These are phyloP conservation scores for Malus hybrid DNA, from an alignment of 331 rosid genomes.

Conservation along the genomic window DNA sequence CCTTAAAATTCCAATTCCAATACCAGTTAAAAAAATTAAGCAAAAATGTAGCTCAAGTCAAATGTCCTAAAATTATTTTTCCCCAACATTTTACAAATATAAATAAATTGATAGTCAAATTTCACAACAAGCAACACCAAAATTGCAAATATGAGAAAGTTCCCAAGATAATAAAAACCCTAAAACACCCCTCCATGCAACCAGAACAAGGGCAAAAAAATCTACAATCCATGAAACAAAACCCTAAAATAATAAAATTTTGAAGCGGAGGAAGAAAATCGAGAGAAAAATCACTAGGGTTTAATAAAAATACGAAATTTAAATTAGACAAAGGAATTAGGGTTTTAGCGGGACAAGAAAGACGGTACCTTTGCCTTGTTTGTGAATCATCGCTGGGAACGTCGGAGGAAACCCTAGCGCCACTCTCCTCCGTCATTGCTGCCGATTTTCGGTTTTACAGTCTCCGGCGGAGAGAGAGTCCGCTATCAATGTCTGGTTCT, in stretches of 20 bases:
- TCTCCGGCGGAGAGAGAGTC: not conserved
- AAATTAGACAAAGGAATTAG: not conserved
- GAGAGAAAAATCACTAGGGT: not conserved
- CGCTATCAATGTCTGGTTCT: not conserved
- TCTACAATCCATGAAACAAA: not conserved
- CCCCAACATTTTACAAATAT: not conserved
- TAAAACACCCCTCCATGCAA: not conserved
- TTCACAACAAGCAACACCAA: not conserved
- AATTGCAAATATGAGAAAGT: not conserved
- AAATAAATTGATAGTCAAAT: not conserved
- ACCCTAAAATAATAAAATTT: not conserved
- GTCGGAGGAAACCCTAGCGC: constrained; percentile 22
- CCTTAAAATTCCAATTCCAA: not conserved
- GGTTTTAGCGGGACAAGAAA: not conserved
- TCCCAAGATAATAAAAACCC: not conserved
- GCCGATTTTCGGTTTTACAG: not conserved
- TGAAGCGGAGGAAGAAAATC: not conserved
- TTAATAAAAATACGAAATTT: not conserved
- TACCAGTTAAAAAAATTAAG: not conserved
- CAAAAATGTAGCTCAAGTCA: not conserved
- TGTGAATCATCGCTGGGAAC: constrained; percentile 23
- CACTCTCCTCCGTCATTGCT: constrained; percentile 25
- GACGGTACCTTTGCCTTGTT: constrained; percentile 35
- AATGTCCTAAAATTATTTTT: not conserved
- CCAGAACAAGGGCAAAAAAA: not conserved